Conservation (phyloP, 345 rosid genomes). For the Hibiscus tridactylites region DNA sequence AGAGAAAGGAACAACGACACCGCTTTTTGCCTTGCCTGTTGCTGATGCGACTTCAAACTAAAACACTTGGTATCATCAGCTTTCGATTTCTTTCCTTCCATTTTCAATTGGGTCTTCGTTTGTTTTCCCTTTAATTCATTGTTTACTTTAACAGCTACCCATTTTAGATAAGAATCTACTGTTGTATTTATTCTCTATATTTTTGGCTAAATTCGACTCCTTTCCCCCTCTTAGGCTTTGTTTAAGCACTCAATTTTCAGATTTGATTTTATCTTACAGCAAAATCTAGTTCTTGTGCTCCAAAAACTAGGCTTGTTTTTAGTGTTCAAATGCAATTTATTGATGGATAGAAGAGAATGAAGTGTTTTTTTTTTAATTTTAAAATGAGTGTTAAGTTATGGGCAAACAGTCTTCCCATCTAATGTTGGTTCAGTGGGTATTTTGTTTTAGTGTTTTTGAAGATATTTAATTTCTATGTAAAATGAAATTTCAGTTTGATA, state of each 20-base stretch:
- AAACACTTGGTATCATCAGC: neutral
- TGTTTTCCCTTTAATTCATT: neutral
- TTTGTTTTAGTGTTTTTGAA: slow-evolving; percentile 1
- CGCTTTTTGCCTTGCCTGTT: neutral
- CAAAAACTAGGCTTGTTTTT: neutral
- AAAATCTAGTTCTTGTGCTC: neutral
- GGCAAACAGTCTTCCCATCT: neutral
- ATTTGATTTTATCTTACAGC: neutral
- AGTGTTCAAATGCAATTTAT: neutral
- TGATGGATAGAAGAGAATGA: neutral
- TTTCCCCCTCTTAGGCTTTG: neutral
- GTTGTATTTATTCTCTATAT: neutral
- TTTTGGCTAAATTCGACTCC: neutral
- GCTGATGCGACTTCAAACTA: neutral
- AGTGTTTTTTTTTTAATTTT: neutral
- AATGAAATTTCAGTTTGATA: neutral
- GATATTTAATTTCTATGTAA: neutral
- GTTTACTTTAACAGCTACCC: neutral
- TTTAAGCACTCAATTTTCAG: neutral
- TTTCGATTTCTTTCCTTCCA: neutral
- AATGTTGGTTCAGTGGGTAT: neutral
- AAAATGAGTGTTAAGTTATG: neutral
- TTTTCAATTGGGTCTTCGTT: neutral
- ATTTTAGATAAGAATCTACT: neutral
- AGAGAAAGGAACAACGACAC: too few relatives aligned